Base-by-base conservation (phyloP, 768 basidiomycete genomes). In the Amanita pallidorosea region DNA sequence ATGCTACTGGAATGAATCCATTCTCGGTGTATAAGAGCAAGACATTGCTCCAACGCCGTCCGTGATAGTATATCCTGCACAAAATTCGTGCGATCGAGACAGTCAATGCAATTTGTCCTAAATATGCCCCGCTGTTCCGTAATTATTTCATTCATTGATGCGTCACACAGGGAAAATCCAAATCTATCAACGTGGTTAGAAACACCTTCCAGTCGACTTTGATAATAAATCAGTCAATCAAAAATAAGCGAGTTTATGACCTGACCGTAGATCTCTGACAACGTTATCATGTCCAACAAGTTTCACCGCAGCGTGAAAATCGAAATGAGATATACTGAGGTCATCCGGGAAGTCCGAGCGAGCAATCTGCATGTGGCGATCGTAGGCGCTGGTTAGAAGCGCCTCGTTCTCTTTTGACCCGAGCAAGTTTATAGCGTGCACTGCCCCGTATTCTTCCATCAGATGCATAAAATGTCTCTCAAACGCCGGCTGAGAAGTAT, bases 21-120 rank as follows among this genome's bases (percentile, higher is more conserved):
- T 61, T 85, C 85, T 2, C 82, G 79, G 36, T 82, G 82, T 45
- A 88, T 80, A 35, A 91, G 82, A 37, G 73, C 63, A 33, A 98
- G 77, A 61, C 90, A 98, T 54, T 88, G 79, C 59, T 92, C 85
- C 13, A 97, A 71, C 0, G 84, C 80, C 37, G 76, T 77, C 11
- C 85, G 78, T 3, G 94, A 95, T 40, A 97, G 71, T 58, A 96
- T 91, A 60, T 98, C 95, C 66, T 99, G 89, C 1, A 96, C 84
- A 57, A 97, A 95, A 64, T 99, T 99, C 4, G 96, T 99, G 35
- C 96, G 83, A 60, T 99, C 95, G 56, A 99, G 70, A 64, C 96
- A 96, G 63, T 97, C 95, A 46, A 96, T 69, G 60, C 96, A 99
- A 61, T 97, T 98, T 23, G 88, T 91, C 54, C 96, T 76, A 63